Evolutionary conservation across 768 basidiomycete genomes (phyloP), one percentile per base, ranked within the genome.

Genomic region (Mycena metata): DNA sequence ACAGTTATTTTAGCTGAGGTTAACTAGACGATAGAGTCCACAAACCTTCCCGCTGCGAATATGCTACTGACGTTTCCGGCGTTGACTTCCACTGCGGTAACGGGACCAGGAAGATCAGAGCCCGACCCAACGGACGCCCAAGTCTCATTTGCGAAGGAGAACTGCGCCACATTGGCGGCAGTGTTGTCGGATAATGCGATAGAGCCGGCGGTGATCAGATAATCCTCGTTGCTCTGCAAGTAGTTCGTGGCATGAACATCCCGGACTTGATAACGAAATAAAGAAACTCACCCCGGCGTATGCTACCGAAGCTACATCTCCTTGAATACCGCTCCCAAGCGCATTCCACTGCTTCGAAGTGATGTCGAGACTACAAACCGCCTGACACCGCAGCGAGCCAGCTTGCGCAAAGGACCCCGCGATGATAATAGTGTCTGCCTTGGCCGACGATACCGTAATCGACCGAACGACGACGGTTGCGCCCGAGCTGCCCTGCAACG

Each of bases 381-480:
- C 90, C 43, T 87, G 86, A 78, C 97, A 98, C 1, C 80, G 77
- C 17, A 93, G 79, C 0, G 90, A 86, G 10, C 95, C 96, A 3
- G 93, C 95, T 46, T 89, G 86, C 0, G 88, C 79, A 70, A 99
- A 98, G 2, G 91, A 89, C n/a, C 97, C 97, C 2, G 93, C 96
- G 13, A 98, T 91, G 54, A 98, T 83, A 60, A 98, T 76, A 2
- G 83, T 84, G 52, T 89, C 85, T 26, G 86, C 73, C 72, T 90
- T 86, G 15, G 90, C 85, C 1, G 86, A 75, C 0, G 94, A 87
- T 61, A 84, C 82, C 2, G 88, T 86, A 70, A 98, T 85, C 1
- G 91, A 91, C 47, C 92, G 88, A 65, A 96, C 91, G 49, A 89
- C 82, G 23, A 91, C 90, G 8, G 79, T 69, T 0, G 85, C 79